Evolutionary conservation across 441 rosid species (phyloP), one percentile per base, ranked within the genome.

Genomic region (Rhodomyrtus psidioides): DNA sequence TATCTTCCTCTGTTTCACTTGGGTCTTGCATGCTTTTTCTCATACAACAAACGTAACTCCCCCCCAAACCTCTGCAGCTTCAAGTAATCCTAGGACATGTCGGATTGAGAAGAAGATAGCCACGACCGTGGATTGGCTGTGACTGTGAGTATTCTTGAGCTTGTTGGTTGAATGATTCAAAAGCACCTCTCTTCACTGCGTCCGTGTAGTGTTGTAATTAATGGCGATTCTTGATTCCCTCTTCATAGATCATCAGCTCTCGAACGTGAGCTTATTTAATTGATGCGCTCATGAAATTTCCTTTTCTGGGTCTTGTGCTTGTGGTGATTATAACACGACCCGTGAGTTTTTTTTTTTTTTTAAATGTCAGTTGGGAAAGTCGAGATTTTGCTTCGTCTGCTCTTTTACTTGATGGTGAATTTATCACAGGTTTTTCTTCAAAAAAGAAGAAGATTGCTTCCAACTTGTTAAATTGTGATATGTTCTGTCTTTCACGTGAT

Each of bases 401-500:
- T 58, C 57, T 30, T 53, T 79, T 59, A 23, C 65, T 62, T 27
- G 81, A 49, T 65, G 84, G 9, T 46, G 51, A 16, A 57, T 19
- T 57, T 28, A 56, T 79, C 44, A 26, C 57, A 59, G 27, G 56
- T 49, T 10, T 49, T 24, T 60, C n/a, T 70, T 60, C 5, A 49
- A 24, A 83, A 70, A 42, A 30, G 53, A 81, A 23, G 30, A 39
- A 30, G 49, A 2, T 46, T 81, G 62, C 79, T 65, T 85, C 83
- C 53, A 53, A 55, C 89, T 83, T 76, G 54, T 16, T 28, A 53
- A 49, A 86, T 83, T 86, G 28, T 30, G 53, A 26, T 53, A 27
- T 19, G 83, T 42, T 81, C 27, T 39, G 46, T 28, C 8, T 83
- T 88, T 86, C 83, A 74, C 88, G 28, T 88, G 89, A 83, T 86